Base-by-base conservation (phyloP, 306 rosid genomes). In the Malus sieversii region DNA sequence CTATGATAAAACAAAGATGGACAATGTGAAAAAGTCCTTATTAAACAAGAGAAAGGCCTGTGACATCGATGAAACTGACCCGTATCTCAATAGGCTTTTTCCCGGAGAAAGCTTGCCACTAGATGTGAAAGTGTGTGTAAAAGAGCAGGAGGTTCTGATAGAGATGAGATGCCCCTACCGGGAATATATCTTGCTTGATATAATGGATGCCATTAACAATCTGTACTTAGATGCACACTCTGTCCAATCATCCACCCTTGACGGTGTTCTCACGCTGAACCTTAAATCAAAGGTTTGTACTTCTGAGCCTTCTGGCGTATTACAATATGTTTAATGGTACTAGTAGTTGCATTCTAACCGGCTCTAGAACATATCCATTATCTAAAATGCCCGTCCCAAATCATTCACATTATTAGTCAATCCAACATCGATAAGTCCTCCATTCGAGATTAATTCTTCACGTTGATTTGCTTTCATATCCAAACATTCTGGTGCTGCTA, bases 231-330 rank as follows among this genome's bases (percentile, higher is more conserved):
- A 93, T 66, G 89, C 90, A 4, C 83, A 93, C 80, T 79, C 91
- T 6, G 88, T 90, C 75, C 93, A 90, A 66, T 93, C 97, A 40
- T 86, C 93, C 67, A 82, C 83, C 71, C 84, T 55, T 25, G 87
- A 86, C 75, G 98, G 89, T 66, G 77, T 93, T 85, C 85, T 93
- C 82, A 71, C 75, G 20, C 73, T 90, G 86, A 85, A 83, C 68
- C 89, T 93, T 74, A 90, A 90, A 78, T 82, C 98, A 40, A 89
- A 93, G 98, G 98, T 93, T 60, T 78, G 91, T 76, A 60, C n/a
- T 60, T 46, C 77, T 12, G 1, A 60, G 38, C 60, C 27, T 58
- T 22, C 35, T 72, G 75, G n/a, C 15, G 10, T 10, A n/a, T 15
- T 48, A 15, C 55, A 48, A 15, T 15, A 48, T 18, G 20, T 15